Conservation (phyloP, 352 stramenopile genomes). For the Phytophthora brassicae region DNA sequence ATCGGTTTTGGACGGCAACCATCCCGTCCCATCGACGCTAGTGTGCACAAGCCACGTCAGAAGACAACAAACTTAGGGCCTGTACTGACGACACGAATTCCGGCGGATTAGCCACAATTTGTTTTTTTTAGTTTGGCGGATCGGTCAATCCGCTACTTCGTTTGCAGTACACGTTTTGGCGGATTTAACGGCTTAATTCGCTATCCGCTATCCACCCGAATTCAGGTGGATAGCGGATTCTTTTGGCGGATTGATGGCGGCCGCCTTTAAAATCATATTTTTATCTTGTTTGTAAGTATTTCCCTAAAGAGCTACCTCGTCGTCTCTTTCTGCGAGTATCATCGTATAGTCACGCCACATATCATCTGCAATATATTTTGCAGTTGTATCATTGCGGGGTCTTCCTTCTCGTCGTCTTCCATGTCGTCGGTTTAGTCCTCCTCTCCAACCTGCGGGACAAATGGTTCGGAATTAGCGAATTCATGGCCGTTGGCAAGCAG, state of each 20-base stretch:
- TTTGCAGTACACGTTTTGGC: background rate
- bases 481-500: slow-evolving; percentile 5
- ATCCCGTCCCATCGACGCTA: too few relatives aligned
- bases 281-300: background rate
- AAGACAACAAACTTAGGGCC: too few relatives aligned
- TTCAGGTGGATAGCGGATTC: background rate
- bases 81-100: background rate
- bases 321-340: background rate
- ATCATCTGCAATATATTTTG: background rate
- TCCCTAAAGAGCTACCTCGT: background rate
- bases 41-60: too few relatives aligned
- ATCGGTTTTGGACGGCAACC: too few relatives aligned
- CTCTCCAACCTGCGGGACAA: too few relatives aligned
- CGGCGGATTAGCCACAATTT: background rate
- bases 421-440: too few relatives aligned
- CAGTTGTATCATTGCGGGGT: too few relatives aligned
- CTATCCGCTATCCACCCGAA: background rate
- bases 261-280: background rate
- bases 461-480: background rate
- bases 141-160: background rate
- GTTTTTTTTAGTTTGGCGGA: background rate
- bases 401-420: too few relatives aligned
- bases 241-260: background rate
- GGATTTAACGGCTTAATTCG: background rate
- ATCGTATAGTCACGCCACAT: background rate